These are phyloP conservation scores for Penicillium lividum DNA, from an alignment of 495 filamentous ascomycete species.

Conservation along the genomic window DNA sequence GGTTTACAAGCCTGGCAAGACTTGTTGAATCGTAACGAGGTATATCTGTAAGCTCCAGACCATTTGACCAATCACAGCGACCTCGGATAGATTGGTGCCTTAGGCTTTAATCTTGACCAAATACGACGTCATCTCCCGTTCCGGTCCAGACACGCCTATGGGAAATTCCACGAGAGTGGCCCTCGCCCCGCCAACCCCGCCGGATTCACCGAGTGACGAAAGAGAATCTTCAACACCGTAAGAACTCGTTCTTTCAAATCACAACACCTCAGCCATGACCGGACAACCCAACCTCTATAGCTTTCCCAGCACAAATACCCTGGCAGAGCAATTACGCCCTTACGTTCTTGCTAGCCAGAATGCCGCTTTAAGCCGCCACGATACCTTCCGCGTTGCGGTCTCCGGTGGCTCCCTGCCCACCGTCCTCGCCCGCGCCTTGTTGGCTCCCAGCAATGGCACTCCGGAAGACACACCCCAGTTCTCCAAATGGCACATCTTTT, in stretches of 20 bases:
- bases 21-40: too few species aligned
- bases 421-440: slow-evolving; percentile 78
- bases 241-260: slow-evolving; percentile 7
- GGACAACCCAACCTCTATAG: slow-evolving; percentile 80
- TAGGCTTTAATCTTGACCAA: neutral
- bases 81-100: too few species aligned
- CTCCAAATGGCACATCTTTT: slow-evolving; percentile 95
- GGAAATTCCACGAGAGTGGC: slow-evolving; percentile 4
- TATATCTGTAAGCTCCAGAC: too few species aligned
- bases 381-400: slow-evolving; percentile 84
- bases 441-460: slow-evolving; percentile 57
- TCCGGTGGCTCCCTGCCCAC: slow-evolving; percentile 93
- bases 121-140: slow-evolving; percentile 10
- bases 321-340: slow-evolving; percentile 72
- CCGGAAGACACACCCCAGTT: slow-evolving; percentile 69
- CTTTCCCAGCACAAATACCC: slow-evolving; percentile 64
- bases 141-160: neutral
- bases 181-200: slow-evolving; percentile 10
- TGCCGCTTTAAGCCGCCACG: slow-evolving; percentile 74
- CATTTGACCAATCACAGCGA: too few species aligned
- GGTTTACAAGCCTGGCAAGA: too few species aligned
- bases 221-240: neutral
- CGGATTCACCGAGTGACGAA: neutral
- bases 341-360: slow-evolving; percentile 82
- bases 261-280: slow-evolving; percentile 35